A percentile compares a stretch with the other conserved stretches of the same genome.
Evolutionary conservation across 345 rosid species (phyloP).

Genomic region (Microthlaspi erraticum): DNA sequence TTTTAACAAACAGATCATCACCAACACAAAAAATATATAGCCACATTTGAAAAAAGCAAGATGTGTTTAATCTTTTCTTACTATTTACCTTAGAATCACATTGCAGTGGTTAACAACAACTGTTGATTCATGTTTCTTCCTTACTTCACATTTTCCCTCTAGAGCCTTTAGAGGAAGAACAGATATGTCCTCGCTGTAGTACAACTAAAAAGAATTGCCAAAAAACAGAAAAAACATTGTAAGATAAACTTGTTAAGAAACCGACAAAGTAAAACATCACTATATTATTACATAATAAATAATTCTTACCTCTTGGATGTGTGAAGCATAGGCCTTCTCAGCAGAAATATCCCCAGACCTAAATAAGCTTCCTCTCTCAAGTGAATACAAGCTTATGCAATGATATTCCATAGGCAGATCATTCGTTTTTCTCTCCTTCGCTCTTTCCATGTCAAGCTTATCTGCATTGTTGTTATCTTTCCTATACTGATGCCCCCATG

Average conservation of each 20-base stretch:
- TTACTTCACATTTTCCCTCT: constrained; percentile 85
- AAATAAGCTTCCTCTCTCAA: not conserved
- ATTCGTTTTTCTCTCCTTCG: too few species aligned
- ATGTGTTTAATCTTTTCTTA: not conserved
- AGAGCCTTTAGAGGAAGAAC: constrained; percentile 48
- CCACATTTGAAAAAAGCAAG: not conserved
- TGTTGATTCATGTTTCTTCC: constrained; percentile 65
- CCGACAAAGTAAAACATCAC: not conserved
- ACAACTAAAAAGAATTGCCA: too few species aligned
- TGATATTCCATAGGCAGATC: too few species aligned
- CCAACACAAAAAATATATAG: constrained; percentile 12
- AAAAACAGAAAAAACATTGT: not conserved
- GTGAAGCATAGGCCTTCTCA: constrained; percentile 66
- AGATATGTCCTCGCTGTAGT: constrained; percentile 61
- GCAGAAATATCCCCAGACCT: constrained; percentile 73
- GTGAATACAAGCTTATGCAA: too few species aligned
- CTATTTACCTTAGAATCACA: constrained; percentile 80
- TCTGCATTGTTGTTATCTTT: too few species aligned
- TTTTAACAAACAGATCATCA: constrained; percentile 25
- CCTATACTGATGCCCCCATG: too few species aligned
- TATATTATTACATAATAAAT: constrained; percentile 6
- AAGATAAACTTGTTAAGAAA: not conserved
- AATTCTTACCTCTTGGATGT: not conserved
- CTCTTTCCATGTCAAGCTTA: too few species aligned
- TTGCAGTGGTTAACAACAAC: constrained; percentile 81